Evolutionary conservation across 441 rosid genomes (phyloP).

Genomic region (Eutrema salsugineum): DNA sequence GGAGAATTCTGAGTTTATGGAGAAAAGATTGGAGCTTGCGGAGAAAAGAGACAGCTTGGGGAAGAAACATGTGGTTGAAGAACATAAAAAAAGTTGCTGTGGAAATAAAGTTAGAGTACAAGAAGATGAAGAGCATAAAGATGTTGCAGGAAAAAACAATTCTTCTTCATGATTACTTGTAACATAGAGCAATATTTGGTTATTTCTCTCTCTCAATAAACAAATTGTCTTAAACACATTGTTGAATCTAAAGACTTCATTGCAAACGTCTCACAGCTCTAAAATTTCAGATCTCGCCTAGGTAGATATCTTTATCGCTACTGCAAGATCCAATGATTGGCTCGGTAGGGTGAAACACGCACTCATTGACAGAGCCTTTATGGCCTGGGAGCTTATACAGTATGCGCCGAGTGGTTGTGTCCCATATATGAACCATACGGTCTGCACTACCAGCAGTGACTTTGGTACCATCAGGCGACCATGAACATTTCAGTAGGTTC

Average conservation of each 20-base stretch:
- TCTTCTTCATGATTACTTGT: slow-evolving; percentile 19
- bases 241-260: slow-evolving; percentile 18
- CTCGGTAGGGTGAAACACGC: slow-evolving; percentile 76
- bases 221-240: slow-evolving; percentile 17
- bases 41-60: slow-evolving; percentile 29
- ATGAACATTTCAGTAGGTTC: slow-evolving; percentile 75
- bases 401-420: slow-evolving; percentile 79
- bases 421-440: slow-evolving; percentile 96
- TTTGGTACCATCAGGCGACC: slow-evolving; percentile 96
- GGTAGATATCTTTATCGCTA: slow-evolving; percentile 85
- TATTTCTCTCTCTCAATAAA: slow-evolving; percentile 1
- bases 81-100: slow-evolving; percentile 46
- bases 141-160: slow-evolving; percentile 14
- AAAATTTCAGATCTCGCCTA: slow-evolving; percentile 67
- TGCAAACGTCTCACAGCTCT: neutral
- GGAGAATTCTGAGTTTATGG: slow-evolving; percentile 75
- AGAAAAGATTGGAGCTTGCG: slow-evolving; percentile 52
- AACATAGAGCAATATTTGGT: slow-evolving; percentile 13
- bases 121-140: slow-evolving; percentile 29
- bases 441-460: slow-evolving; percentile 94
- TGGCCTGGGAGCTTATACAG: slow-evolving; percentile 95
- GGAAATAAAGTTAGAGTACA: slow-evolving; percentile 48
- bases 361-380: slow-evolving; percentile 83
- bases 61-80: slow-evolving; percentile 29
- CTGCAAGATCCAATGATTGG: slow-evolving; percentile 89